A percentile compares a stretch with the other conserved stretches of the same genome.
Conservation (phyloP, 176 grass and related monocot genomes). For the Carex pumila region DNA sequence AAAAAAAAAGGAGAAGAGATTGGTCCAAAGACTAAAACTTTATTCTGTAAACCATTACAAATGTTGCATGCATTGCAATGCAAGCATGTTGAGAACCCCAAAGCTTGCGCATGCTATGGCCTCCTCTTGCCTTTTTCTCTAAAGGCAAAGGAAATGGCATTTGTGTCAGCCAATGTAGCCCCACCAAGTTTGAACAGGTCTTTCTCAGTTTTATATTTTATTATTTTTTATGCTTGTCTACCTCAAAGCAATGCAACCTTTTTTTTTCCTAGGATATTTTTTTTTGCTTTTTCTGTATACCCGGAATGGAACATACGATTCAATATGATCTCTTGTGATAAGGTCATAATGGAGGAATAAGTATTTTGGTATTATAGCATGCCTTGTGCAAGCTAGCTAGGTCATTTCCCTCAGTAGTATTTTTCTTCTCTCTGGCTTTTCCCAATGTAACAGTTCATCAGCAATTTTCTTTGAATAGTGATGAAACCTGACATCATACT, state of each 20-base stretch:
- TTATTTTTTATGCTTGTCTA: not conserved
- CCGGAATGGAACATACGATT: conserved; percentile 21
- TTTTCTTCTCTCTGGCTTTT: not conserved
- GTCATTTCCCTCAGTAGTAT: not conserved
- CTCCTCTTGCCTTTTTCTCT: conserved; percentile 18
- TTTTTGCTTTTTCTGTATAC: conserved; percentile 10
- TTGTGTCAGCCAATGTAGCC: conserved; percentile 11
- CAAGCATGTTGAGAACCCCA: conserved; percentile 13
- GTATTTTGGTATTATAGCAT: conserved; percentile 16
- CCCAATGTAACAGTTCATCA: not conserved
- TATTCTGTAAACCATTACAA: not conserved
- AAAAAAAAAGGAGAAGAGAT: not conserved
- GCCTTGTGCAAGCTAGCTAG: not conserved
- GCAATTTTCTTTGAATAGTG: not conserved
- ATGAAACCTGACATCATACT: conserved; percentile 1
- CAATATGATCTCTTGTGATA: conserved; percentile 22
- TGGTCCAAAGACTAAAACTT: not conserved
- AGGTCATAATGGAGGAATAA: conserved; percentile 17
- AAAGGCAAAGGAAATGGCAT: conserved; percentile 16
- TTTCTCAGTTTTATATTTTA: not conserved
- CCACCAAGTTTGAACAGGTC: not conserved
- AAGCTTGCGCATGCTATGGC: conserved; percentile 23
- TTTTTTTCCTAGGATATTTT: not conserved
- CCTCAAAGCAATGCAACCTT: conserved; percentile 20
- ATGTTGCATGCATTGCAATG: conserved; percentile 25